Base-by-base conservation (phyloP, 2,329 filamentous ascomycete genomes). In the Xylaria sp. region DNA sequence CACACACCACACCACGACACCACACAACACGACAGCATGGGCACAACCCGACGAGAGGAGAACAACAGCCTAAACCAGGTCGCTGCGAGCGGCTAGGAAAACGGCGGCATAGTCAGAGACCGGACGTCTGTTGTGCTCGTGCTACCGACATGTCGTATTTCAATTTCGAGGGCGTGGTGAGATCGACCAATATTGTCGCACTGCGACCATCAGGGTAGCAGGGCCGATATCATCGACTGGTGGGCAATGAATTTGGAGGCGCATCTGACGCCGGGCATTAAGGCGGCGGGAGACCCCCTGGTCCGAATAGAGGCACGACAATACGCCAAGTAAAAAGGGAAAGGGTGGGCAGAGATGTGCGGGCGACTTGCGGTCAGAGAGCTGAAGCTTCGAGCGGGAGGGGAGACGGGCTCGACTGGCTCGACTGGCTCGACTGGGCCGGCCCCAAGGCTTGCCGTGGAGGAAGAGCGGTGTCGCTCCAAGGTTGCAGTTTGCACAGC, bases 401-500 rank as follows among this genome's bases (percentile, higher is more conserved):
- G 46, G 52, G 41, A 10, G 28, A 28, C 28, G 3, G 28, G 28
- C 28, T 2, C 2, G 28, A 57, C 66, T 59, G 50, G 64, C n/a
- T n/a, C n/a, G n/a, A n/a, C n/a, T 28, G 28, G 3, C 28, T 28
- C 28, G 28, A 57, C 69, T 60, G 50, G 64, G 18, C 37, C 60
- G 50, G 63, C 20, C 34, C 20, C 66, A 32, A 64, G 55, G 62
- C 60, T 51, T 68, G 56, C 68, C 62, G 50, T 56, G 41, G 62
- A 61, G 66, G 69, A 70, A 59, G 48, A 70, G 66, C 66, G 69
- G 57, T 70, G 66, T 69, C 63, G 58, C 63, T 13, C 65, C 66
- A 63, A 66, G 54, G 69, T 71, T 69, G 62, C 69, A 71, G 48
- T 63, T 56, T 50, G 65, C 69, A 55, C 57, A 50, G 55, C 48